phyloP scores from a whole-genome alignment of 306 rosid genomes.

The Elaeagnus macrophylla region DNA sequence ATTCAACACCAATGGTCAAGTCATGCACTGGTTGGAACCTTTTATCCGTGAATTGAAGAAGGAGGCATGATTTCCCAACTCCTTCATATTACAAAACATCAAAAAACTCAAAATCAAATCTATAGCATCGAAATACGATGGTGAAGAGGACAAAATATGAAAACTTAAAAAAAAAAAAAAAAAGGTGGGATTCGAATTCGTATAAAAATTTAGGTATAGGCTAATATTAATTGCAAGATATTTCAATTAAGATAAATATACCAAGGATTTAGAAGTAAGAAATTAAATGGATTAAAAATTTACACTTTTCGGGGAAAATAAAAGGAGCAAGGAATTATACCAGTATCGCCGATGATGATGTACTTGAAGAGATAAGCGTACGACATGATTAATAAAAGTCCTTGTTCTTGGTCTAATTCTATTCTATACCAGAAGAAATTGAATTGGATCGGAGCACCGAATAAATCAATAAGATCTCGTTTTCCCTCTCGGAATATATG shows the following conservation, averaged over 20 bases:
- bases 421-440: too few species aligned
- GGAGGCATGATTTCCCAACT: slow-evolving; percentile 94
- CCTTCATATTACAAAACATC: slow-evolving; percentile 33
- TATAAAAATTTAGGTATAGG: not conserved
- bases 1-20: slow-evolving; percentile 95
- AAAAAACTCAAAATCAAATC: too few species aligned
- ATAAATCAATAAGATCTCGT: too few species aligned
- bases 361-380: slow-evolving; percentile 97
- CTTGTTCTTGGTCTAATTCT: not conserved
- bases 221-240: not conserved
- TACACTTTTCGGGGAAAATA: too few species aligned
- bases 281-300: too few species aligned
- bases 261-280: too few species aligned
- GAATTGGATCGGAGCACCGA: too few species aligned
- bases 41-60: slow-evolving; percentile 95
- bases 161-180: not conserved
- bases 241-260: not conserved
- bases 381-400: slow-evolving; percentile 36
- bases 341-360: slow-evolving; percentile 98
- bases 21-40: slow-evolving; percentile 96
- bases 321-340: slow-evolving; percentile 20
- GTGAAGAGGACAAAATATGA: not conserved
- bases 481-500: too few species aligned
- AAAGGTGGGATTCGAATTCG: not conserved
- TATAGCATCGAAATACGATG: not conserved